Conservation (phyloP, 805 yeast species). For the Spathaspora arborariae region DNA sequence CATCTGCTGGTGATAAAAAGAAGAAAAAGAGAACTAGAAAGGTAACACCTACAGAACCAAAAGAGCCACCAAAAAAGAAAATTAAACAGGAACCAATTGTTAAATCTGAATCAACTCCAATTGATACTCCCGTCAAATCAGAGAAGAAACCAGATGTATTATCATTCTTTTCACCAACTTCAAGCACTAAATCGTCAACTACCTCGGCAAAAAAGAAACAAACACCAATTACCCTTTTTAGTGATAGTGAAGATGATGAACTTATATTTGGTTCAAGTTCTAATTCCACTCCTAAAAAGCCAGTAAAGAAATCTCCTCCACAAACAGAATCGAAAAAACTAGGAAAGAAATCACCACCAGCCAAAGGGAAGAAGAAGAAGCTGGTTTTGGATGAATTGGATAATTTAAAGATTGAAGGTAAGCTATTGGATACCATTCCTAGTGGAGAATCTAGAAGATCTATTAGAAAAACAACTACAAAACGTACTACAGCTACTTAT, state of each 20-base stretch:
- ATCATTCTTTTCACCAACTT: slow-evolving; percentile 18
- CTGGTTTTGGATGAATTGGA: slow-evolving; percentile 21
- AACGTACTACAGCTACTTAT: slow-evolving; percentile 3
- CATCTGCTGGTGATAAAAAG: slow-evolving; percentile 43
- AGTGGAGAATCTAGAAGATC: not conserved
- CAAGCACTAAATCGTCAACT: slow-evolving; percentile 5
- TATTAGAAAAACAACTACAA: slow-evolving; percentile 6
- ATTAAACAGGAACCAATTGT: slow-evolving; percentile 6
- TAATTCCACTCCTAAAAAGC: slow-evolving; percentile 10
- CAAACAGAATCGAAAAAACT: not conserved
- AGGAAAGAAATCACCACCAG: slow-evolving; percentile 5
- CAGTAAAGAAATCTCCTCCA: slow-evolving; percentile 5
- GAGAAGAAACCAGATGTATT: slow-evolving; percentile 17
- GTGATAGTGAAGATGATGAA: slow-evolving; percentile 36
- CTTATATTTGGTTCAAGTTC: slow-evolving; percentile 12
- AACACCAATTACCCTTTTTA: slow-evolving; percentile 13
- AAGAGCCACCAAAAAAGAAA: slow-evolving; percentile 14
- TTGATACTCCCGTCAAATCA: not conserved
- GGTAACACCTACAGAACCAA: slow-evolving; percentile 4
- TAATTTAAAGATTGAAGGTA: slow-evolving; percentile 16
- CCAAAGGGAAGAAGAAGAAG: slow-evolving; percentile 3
- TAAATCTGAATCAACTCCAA: slow-evolving; percentile 10
- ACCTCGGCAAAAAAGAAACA: slow-evolving; percentile 3
- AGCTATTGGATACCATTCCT: not conserved
- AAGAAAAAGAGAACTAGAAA: slow-evolving; percentile 24